These are phyloP conservation scores for Fistulinella prunicolor DNA, from an alignment of 768 basidiomycete species.

Conservation along the genomic window DNA sequence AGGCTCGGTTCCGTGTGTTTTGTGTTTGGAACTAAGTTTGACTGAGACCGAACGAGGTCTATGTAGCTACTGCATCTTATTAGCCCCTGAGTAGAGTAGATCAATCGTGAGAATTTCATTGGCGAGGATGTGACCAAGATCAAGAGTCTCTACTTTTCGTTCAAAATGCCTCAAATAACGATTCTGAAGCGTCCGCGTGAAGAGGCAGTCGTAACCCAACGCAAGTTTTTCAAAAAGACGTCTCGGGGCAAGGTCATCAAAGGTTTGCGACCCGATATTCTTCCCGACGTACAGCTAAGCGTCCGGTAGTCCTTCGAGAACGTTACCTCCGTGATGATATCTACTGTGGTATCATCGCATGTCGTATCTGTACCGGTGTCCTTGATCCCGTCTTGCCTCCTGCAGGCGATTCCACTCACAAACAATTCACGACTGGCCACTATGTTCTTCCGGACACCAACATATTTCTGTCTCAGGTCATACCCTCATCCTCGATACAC, in stretches of 20 bases:
- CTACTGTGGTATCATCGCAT: constrained; percentile 75
- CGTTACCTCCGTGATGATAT: constrained; percentile 93
- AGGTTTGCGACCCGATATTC: constrained; percentile 43
- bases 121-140: no score
- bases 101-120: no score
- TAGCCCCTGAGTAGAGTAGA: no score
- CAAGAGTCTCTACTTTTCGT: no score
- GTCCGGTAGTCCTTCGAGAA: constrained; percentile 74
- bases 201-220: constrained; percentile 75
- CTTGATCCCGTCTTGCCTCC: constrained; percentile 51
- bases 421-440: constrained; percentile 61
- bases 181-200: constrained; percentile 68
- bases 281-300: not conserved
- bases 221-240: constrained; percentile 96
- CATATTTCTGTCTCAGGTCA: constrained; percentile 82
- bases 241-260: constrained; percentile 91
- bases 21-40: no score
- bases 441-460: constrained; percentile 94
- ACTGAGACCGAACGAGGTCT: no score
- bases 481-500: not conserved
- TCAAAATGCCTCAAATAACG: constrained; percentile 55
- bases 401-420: constrained; percentile 56
- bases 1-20: no score
- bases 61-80: no score
- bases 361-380: constrained; percentile 53